Conservation (phyloP, 2,329 filamentous ascomycete genomes). For the Teratosphaeria zuluensis region DNA sequence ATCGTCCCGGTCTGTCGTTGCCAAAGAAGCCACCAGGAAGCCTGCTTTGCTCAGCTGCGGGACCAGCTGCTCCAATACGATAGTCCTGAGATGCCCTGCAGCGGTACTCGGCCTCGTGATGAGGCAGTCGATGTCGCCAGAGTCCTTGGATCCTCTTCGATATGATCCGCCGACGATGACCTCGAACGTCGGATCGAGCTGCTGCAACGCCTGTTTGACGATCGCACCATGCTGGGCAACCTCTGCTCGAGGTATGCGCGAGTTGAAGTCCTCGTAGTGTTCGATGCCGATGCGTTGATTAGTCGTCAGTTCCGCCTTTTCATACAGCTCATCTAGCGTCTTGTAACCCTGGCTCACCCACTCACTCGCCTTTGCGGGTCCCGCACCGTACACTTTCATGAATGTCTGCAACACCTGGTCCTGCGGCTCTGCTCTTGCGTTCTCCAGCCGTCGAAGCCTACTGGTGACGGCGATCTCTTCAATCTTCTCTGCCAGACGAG, state of each 20-base stretch:
- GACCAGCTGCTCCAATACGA: slow-evolving; percentile 56
- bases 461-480: slow-evolving; percentile 77
- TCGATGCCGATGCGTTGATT: slow-evolving; percentile 70
- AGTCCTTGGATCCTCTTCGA: slow-evolving; percentile 63
- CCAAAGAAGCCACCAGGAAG: slow-evolving; percentile 64
- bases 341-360: slow-evolving; percentile 70
- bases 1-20: slow-evolving; percentile 40
- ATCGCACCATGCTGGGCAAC: slow-evolving; percentile 59
- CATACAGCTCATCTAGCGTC: slow-evolving; percentile 60
- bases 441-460: slow-evolving; percentile 60
- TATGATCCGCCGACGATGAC: slow-evolving; percentile 77
- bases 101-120: slow-evolving; percentile 59
- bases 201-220: slow-evolving; percentile 50
- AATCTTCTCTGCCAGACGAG: slow-evolving; percentile 70
- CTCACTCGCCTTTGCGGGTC: slow-evolving; percentile 56
- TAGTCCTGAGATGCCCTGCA: slow-evolving; percentile 47
- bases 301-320: slow-evolving; percentile 52
- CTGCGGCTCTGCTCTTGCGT: slow-evolving; percentile 56
- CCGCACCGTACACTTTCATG: slow-evolving; percentile 69
- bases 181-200: slow-evolving; percentile 55
- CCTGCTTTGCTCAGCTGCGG: slow-evolving; percentile 46
- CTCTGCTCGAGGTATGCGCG: slow-evolving; percentile 67
- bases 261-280: slow-evolving; percentile 68
- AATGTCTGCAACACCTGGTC: slow-evolving; percentile 60
- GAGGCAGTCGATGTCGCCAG: slow-evolving; percentile 77